Percentiles rank a stretch among this genome's conserved stretches.
These are phyloP conservation scores for Coemansia sp. DNA, from an alignment of 192 early-diverging fungal species.

Conservation along the genomic window DNA sequence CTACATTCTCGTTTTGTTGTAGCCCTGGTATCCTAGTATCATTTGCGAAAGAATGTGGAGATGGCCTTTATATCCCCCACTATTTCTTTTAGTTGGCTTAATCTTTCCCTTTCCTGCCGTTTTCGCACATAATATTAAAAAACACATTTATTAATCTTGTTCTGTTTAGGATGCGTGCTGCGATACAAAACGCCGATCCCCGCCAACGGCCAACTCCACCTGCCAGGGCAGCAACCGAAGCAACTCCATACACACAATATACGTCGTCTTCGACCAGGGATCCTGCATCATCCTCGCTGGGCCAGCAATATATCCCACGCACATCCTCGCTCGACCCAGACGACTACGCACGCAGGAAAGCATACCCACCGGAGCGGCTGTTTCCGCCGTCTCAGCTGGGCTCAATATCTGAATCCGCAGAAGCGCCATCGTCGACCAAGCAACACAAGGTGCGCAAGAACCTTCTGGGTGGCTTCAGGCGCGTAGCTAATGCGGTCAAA, in stretches of 20 bases:
- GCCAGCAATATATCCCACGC: not conserved
- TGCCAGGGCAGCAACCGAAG: not conserved
- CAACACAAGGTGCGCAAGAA: conserved; percentile 29
- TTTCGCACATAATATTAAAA: not conserved
- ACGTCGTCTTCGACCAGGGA: not conserved
- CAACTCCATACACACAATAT: not conserved
- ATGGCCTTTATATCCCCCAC: not conserved
- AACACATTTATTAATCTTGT: not conserved
- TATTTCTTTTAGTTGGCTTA: not conserved
- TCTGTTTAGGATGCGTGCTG: conserved; percentile 15
- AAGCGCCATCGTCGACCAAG: not conserved
- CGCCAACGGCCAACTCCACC: conserved; percentile 4
- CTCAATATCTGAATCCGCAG: conserved; percentile 25
- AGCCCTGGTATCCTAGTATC: not conserved
- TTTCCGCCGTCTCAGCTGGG: conserved; percentile 14
- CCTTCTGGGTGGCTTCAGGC: conserved; percentile 37
- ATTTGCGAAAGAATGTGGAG: not conserved
- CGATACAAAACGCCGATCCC: conserved; percentile 27
- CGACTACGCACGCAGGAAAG: not conserved
- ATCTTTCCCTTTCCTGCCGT: not conserved
- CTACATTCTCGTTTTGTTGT: no score
- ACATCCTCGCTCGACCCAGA: conserved; percentile 1
- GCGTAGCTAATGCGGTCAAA: conserved; percentile 48
- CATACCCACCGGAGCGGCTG: conserved; percentile 6
- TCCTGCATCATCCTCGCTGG: not conserved